Evolutionary conservation across 371 early-diverging fungal species (phyloP).

Genomic region (Actinomortierella wolfii): DNA sequence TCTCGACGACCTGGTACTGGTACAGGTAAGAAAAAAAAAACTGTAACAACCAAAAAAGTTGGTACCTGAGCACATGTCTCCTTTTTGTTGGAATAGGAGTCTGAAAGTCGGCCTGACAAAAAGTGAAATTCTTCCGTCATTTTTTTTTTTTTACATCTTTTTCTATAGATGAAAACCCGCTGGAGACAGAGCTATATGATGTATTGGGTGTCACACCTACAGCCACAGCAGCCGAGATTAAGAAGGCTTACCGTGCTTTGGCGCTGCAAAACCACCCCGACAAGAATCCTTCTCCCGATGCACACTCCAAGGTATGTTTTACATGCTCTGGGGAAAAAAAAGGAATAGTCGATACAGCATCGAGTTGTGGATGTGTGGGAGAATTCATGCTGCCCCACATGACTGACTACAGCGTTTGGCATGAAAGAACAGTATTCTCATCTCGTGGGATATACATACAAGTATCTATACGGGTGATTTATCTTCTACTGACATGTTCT

Average conservation of each 20-base stretch:
- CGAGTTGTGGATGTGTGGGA: too few relatives aligned
- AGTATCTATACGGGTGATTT: too few relatives aligned
- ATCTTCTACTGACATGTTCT: neutral
- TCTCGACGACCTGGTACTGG: conserved; percentile 21
- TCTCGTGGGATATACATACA: too few relatives aligned
- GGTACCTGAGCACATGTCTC: too few relatives aligned
- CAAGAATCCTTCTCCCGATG: conserved; percentile 86
- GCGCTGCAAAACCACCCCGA: conserved; percentile 97
- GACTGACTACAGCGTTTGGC: too few relatives aligned
- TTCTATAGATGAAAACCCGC: conserved; percentile 69
- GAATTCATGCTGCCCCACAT: too few relatives aligned
- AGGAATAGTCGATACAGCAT: too few relatives aligned
- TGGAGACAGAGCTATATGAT: conserved; percentile 87
- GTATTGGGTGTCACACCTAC: conserved; percentile 80
- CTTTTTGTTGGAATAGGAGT: too few relatives aligned
- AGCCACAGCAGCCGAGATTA: conserved; percentile 90
- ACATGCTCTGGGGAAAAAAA: neutral
- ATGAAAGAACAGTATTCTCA: too few relatives aligned
- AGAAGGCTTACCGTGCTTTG: conserved; percentile 91
- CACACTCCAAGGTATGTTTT: conserved; percentile 77
- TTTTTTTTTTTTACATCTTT: neutral
- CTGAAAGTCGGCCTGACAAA: too few relatives aligned
- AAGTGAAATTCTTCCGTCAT: too few relatives aligned
- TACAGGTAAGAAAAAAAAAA: conserved; percentile 13
- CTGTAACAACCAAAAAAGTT: too few relatives aligned